phyloP scores from a whole-genome alignment of 208 protist species.

The Vickermania spadyakhi region DNA sequence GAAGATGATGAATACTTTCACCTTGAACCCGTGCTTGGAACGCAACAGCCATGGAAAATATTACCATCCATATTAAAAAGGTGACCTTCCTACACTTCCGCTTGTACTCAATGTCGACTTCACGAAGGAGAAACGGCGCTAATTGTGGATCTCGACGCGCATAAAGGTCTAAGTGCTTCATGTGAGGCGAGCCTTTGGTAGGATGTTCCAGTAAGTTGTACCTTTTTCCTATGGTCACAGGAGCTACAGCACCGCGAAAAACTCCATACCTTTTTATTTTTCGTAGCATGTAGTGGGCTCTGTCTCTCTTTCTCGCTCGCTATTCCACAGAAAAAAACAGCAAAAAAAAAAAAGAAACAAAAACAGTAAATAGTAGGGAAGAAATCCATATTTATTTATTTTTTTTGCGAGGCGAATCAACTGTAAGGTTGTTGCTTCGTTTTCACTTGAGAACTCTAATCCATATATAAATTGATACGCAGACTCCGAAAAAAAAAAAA shows the following conservation, averaged over 20 bases:
- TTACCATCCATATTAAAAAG: constrained; percentile 69
- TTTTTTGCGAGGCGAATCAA: too few species aligned
- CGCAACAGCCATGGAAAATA: constrained; percentile 55
- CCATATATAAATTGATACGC: too few species aligned
- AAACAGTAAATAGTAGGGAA: too few species aligned
- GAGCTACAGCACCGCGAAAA: too few species aligned
- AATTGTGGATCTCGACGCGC: constrained; percentile 82
- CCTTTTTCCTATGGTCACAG: constrained; percentile 7
- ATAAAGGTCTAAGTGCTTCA: constrained; percentile 89
- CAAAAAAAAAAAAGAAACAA: too few species aligned
- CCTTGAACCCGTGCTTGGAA: constrained; percentile 68
- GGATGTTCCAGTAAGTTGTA: constrained; percentile 63
- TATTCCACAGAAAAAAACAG: constrained; percentile 5
- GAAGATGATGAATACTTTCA: constrained; percentile 75
- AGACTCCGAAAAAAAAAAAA: too few species aligned
- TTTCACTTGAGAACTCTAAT: too few species aligned
- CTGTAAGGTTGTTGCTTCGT: too few species aligned
- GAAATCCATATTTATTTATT: too few species aligned
- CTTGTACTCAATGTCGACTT: constrained; percentile 89
- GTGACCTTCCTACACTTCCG: constrained; percentile 78
- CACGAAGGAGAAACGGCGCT: constrained; percentile 81
- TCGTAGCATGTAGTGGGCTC: neutral
- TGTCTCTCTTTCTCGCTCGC: constrained; percentile 1
- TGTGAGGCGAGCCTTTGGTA: constrained; percentile 77
- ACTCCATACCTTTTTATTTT: neutral